Percentiles rank a stretch among this genome's conserved stretches.
Evolutionary conservation across 192 early-diverging fungal genomes (phyloP).

Genomic region (Coemansia sp.): DNA sequence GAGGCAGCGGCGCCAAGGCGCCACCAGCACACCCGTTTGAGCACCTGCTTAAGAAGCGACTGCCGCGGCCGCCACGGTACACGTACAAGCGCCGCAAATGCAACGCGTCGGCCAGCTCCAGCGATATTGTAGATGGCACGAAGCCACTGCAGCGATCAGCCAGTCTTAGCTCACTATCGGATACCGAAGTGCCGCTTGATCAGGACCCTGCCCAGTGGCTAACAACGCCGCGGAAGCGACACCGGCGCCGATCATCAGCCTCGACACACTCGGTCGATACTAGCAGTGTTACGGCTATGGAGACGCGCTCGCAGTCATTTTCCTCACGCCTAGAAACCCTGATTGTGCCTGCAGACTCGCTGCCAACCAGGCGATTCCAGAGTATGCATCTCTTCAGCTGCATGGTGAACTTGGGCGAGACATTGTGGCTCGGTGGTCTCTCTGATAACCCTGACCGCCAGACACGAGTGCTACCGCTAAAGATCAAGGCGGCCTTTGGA

Average conservation of each 20-base stretch:
- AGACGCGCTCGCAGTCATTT: constrained; percentile 28
- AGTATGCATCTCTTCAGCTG: constrained; percentile 27
- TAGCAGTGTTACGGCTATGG: constrained; percentile 1
- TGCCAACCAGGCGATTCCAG: constrained; percentile 20
- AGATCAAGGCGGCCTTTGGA: constrained; percentile 23
- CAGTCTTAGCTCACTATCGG: constrained; percentile 30
- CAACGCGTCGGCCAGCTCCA: constrained; percentile 7
- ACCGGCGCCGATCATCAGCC: constrained; percentile 5
- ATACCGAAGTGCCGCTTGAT: constrained; percentile 16
- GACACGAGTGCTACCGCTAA: constrained; percentile 26
- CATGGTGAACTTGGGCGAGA: constrained; percentile 38
- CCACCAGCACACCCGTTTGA: constrained; percentile 41
- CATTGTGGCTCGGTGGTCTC: constrained; percentile 38
- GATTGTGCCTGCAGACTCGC: constrained; percentile 4
- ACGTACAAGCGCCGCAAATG: constrained; percentile 38
- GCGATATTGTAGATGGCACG: constrained; percentile 4
- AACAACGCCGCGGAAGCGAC: constrained; percentile 44
- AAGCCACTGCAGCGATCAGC: constrained; percentile 7
- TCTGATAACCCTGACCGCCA: background rate
- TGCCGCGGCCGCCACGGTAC: constrained; percentile 23
- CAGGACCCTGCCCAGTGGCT: constrained; percentile 46
- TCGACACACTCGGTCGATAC: background rate
- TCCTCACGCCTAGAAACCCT: constrained; percentile 31
- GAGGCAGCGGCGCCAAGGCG: background rate
- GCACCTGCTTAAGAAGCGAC: constrained; percentile 3